Base-by-base conservation (phyloP, 139 green algal species). In the Nannochloris sp. region DNA sequence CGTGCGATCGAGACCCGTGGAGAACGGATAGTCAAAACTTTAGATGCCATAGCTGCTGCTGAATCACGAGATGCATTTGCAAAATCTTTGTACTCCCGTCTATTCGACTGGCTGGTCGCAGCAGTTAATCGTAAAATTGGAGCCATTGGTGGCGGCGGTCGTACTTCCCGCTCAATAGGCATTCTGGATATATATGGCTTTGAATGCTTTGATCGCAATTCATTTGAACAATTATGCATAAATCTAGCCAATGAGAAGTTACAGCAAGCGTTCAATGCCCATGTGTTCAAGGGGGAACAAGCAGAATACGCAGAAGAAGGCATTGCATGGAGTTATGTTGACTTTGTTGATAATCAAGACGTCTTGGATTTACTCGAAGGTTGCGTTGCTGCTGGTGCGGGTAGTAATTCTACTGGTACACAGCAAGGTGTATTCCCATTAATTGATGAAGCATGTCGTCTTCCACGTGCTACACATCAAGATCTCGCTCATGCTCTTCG, bases 291-390 rank as follows among this genome's bases (percentile, higher is more conserved):
- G 61, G 60, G 54, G 0, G 69, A 81, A 48, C 78, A 85, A 65
- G 84, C 95, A 74, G 91, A 97, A 80, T 98, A 98, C 71, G 79
- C 88, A 70, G 60, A 65, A 6, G 93, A 98, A 81, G 88, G 85
- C 70, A 97, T 98, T 64, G 82, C 97, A 73, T 98, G 93, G 93
- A 91, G 84, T 33, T 95, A 98, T 70, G 89, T 98, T 34, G 60
- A 98, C 38, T 98, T 97, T 61, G 75, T 92, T n/a, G 93, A 98
- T 83, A 98, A 98, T 81, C 86, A 93, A 81, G 90, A 96, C 63
- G 89, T 88, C 39, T 79, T 98, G 38, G 91, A 98, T 70, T 78
- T 96, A 31, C 92, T 97, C 59, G 89, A 89, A 63, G 60, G 69
- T 30, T 64, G 70, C 54, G 71, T 4, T 71, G 71, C 3, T 69